phyloP scores from a whole-genome alignment of 2,329 filamentous ascomycete genomes.

The Trichoderma polysporum region DNA sequence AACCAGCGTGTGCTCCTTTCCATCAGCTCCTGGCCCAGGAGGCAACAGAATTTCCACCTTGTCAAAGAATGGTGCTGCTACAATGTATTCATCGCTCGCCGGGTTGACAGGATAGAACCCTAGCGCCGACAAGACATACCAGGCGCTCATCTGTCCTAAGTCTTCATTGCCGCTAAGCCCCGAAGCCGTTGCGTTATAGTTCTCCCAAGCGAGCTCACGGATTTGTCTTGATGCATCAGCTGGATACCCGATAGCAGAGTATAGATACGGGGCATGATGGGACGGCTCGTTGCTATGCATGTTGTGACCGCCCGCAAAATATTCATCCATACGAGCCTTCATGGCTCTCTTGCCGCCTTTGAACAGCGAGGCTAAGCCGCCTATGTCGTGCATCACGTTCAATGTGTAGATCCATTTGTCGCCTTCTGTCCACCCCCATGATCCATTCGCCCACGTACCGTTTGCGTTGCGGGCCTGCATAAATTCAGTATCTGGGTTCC shows the following conservation, averaged over 20 bases:
- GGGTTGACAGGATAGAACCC: slow-evolving; percentile 50
- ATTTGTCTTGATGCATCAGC: slow-evolving; percentile 39
- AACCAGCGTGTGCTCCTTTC: slow-evolving; percentile 30
- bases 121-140: slow-evolving; percentile 48
- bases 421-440: slow-evolving; percentile 50
- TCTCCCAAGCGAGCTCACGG: slow-evolving; percentile 25
- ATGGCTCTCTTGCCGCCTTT: slow-evolving; percentile 36
- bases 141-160: slow-evolving; percentile 51
- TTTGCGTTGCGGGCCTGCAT: slow-evolving; percentile 50
- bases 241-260: slow-evolving; percentile 44
- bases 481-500: slow-evolving; percentile 44
- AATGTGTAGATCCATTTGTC: slow-evolving; percentile 53
- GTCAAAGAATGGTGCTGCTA: slow-evolving; percentile 48
- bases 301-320: slow-evolving; percentile 47
- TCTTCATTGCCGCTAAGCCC: slow-evolving; percentile 50
- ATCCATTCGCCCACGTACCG: slow-evolving; percentile 43
- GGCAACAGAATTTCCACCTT: slow-evolving; percentile 41
- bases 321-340: slow-evolving; percentile 43
- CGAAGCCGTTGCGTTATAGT: slow-evolving; percentile 47
- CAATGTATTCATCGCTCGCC: slow-evolving; percentile 45
- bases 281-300: slow-evolving; percentile 50
- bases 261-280: slow-evolving; percentile 48
- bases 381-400: slow-evolving; percentile 47
- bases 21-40: slow-evolving; percentile 24
- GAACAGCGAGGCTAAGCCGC: slow-evolving; percentile 43